Evolutionary conservation across 2,329 filamentous ascomycete species (phyloP).

Genomic region (Dothistroma septosporum): DNA sequence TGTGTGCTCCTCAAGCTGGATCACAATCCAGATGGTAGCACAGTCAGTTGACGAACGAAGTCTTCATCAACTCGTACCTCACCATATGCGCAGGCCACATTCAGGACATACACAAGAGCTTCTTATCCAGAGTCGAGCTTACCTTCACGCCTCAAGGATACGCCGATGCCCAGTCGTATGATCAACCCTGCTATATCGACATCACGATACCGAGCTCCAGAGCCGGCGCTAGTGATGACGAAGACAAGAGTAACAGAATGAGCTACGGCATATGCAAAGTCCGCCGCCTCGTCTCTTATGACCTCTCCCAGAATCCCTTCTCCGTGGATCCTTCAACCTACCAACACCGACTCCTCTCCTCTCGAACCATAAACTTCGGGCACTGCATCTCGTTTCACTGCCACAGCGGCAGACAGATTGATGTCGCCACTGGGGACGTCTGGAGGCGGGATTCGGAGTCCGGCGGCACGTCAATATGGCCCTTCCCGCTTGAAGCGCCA

Average conservation of each 20-base stretch:
- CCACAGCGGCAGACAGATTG: not conserved
- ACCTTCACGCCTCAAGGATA: not conserved
- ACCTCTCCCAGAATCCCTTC: not conserved
- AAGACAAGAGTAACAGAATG: not conserved
- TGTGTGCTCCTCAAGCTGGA: constrained; percentile 5
- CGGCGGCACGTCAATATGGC: not conserved
- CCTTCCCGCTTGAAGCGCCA: not conserved
- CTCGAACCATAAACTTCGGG: not conserved
- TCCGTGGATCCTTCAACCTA: not conserved
- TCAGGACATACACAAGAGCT: not conserved
- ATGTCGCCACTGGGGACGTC: not conserved
- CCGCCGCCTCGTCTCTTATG: not conserved
- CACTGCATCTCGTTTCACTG: not conserved
- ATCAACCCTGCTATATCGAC: not conserved
- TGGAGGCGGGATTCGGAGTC: not conserved
- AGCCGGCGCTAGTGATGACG: not conserved
- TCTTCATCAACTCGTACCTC: not conserved
- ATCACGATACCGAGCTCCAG: not conserved
- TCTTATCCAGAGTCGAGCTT: not conserved
- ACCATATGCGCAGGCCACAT: not conserved
- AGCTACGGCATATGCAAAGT: not conserved
- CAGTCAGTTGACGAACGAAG: not conserved
- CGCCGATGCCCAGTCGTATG: not conserved
- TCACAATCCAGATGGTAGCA: not conserved
- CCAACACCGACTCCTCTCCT: not conserved